Conservation (phyloP, 805 yeast species). For the Myxozyma geophila region DNA sequence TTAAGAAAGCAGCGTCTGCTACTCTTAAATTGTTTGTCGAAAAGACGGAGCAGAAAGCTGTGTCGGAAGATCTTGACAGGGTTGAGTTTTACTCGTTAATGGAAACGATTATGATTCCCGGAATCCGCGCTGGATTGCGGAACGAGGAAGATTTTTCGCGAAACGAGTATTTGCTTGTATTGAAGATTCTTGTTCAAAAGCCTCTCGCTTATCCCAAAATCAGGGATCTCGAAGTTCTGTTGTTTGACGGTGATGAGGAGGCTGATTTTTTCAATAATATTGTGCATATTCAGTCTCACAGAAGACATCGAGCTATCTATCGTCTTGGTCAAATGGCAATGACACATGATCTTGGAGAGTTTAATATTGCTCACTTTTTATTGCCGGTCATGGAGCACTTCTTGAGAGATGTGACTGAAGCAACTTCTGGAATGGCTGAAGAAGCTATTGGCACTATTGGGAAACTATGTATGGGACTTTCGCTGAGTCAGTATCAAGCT, state of each 20-base stretch:
- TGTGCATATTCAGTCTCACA: conserved; percentile 79
- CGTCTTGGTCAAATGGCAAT: conserved; percentile 58
- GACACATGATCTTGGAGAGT: conserved; percentile 51
- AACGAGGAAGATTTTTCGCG: conserved; percentile 63
- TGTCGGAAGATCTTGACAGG: conserved; percentile 51
- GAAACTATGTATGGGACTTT: conserved; percentile 57
- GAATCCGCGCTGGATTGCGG: conserved; percentile 68
- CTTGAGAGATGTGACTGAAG: conserved; percentile 49
- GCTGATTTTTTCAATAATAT: conserved; percentile 79
- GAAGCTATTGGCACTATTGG: conserved; percentile 66
- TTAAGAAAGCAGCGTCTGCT: conserved; percentile 76
- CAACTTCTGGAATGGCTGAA: conserved; percentile 46
- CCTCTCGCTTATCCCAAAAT: conserved; percentile 54
- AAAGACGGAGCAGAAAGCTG: conserved; percentile 45
- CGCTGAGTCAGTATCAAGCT: conserved; percentile 83
- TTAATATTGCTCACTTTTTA: conserved; percentile 74
- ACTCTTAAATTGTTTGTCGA: conserved; percentile 70
- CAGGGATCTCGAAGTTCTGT: conserved; percentile 66
- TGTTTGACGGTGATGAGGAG: conserved; percentile 74
- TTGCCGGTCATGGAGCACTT: conserved; percentile 85
- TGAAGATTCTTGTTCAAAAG: conserved; percentile 64
- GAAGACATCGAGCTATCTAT: conserved; percentile 83
- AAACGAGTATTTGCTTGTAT: conserved; percentile 67
- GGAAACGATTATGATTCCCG: conserved; percentile 63
- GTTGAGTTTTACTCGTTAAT: conserved; percentile 41